These are phyloP conservation scores for Pterulicium gracile DNA, from an alignment of 1,284 basidiomycete species.

Conservation along the genomic window DNA sequence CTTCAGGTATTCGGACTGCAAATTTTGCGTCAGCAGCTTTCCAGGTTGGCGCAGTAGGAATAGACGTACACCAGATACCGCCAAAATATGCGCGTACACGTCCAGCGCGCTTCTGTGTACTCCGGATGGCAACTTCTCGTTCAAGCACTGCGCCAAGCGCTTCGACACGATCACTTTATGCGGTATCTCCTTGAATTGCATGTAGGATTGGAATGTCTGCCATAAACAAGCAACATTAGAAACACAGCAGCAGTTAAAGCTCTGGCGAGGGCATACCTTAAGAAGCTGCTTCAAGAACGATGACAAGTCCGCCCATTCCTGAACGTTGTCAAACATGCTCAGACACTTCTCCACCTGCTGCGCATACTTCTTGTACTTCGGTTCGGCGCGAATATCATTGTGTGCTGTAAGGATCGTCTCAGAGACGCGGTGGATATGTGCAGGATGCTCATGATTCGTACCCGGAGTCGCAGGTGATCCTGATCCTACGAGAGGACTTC, in stretches of 20 bases:
- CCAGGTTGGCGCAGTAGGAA: conserved; percentile 5
- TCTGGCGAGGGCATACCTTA: conserved; percentile 48
- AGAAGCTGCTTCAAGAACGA: conserved; percentile 92
- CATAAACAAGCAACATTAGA: neutral
- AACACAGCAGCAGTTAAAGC: neutral
- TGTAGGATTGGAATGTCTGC: conserved; percentile 85
- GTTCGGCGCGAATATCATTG: conserved; percentile 39
- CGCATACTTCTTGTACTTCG: conserved; percentile 94
- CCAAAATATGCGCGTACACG: conserved; percentile 88
- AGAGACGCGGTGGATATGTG: too few relatives aligned
- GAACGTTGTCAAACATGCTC: conserved; percentile 89
- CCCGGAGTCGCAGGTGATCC: neutral
- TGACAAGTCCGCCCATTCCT: conserved; percentile 99
- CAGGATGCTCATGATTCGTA: too few relatives aligned
- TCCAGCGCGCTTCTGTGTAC: conserved; percentile 95
- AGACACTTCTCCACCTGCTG: conserved; percentile 88
- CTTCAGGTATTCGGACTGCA: conserved; percentile 76
- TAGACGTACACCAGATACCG: conserved; percentile 72
- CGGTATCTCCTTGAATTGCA: conserved; percentile 92
- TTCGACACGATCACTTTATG: conserved; percentile 92
- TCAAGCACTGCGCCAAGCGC: conserved; percentile 91
- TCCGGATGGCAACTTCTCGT: conserved; percentile 92
- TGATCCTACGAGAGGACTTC: neutral
- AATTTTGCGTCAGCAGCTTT: conserved; percentile 5
- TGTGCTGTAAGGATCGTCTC: too few relatives aligned